Evolutionary conservation across 2,329 filamentous ascomycete species (phyloP), one percentile per base, ranked within the genome.

Genomic region (Colletotrichum incanum): DNA sequence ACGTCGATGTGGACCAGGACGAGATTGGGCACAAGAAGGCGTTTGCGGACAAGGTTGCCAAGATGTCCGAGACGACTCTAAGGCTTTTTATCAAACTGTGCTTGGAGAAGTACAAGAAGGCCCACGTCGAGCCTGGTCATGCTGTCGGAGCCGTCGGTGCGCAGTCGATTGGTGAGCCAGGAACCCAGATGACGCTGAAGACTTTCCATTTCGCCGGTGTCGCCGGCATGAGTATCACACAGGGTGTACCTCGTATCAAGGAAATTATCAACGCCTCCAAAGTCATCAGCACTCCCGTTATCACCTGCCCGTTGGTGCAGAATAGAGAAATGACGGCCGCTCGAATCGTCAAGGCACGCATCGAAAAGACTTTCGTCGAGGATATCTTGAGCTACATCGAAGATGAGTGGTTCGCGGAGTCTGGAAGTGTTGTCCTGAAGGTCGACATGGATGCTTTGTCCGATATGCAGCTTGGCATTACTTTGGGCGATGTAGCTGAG

Each of bases 171-270:
- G 96, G 96, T 83, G 96, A 99, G 79, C 96, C 96, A 0, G 96
- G 96, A 80, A 99, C 96, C 0, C 96, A 99, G 83, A 99, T 99
- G 96, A 99, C 96, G 1, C 85, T 99, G 75, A 98, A 98, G 85
- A 98, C 96, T 80, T 98, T 98, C 91, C 96, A 98, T 93, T 99
- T 99, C 86, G 96, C 96, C 80, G 96, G 96, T 93, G 96, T 99
- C 75, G 96, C 96, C 54, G 96, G 96, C 81, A 98, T 99, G 96
- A 98, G 94, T 88, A 98, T 99, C 80, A 99, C 96, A 0, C 94
- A 98, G 80, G 96, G 96, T 93, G 96, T 99, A 8, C 96, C 96
- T 1, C 96, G 96, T 92, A 99, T 99, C 86, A 99, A 99, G 85
- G 96, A 99, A 87, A 99, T 99, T 76, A 99, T 99, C 91, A 99